These are phyloP conservation scores for Closterium sp. DNA, from an alignment of 139 green algal species.

Conservation along the genomic window DNA sequence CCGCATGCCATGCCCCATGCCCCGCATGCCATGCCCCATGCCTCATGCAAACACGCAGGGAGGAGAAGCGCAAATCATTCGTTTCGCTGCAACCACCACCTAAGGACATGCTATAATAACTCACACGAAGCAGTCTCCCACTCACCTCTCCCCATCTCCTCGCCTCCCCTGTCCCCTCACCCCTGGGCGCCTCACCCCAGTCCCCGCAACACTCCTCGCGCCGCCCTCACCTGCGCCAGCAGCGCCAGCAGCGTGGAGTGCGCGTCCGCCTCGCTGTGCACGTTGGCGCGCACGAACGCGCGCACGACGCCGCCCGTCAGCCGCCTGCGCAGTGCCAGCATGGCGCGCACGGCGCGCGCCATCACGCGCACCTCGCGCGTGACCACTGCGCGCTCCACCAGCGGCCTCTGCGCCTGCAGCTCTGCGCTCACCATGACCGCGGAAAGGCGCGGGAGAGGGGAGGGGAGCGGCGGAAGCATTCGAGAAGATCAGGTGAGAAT, in stretches of 20 bases:
- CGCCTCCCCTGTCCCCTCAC: not conserved
- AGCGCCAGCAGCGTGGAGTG: conserved; percentile 11
- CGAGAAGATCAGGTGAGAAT: not conserved
- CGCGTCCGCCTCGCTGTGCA: conserved; percentile 9
- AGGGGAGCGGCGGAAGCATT: not conserved
- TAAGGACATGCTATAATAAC: too few species aligned
- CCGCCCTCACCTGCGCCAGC: not conserved
- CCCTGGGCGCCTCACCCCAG: not conserved
- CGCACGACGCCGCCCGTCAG: conserved; percentile 1
- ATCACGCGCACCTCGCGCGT: conserved; percentile 35
- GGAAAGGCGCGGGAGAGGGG: not conserved
- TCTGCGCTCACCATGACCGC: conserved; percentile 1
- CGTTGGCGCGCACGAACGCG: not conserved
- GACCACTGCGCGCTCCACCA: conserved; percentile 31
- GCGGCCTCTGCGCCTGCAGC: conserved; percentile 12
- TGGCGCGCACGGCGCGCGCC: conserved; percentile 15
- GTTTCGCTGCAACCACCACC: not conserved
- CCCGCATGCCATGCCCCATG: not conserved
- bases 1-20: too few species aligned
- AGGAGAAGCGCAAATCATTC: not conserved
- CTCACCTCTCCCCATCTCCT: not conserved
- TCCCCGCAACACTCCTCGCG: not conserved
- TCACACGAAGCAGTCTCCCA: not conserved
- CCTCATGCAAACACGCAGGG: not conserved
- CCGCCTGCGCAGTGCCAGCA: conserved; percentile 15